Conservation (phyloP, 305 asterid species). For the Fraxinus greggii region DNA sequence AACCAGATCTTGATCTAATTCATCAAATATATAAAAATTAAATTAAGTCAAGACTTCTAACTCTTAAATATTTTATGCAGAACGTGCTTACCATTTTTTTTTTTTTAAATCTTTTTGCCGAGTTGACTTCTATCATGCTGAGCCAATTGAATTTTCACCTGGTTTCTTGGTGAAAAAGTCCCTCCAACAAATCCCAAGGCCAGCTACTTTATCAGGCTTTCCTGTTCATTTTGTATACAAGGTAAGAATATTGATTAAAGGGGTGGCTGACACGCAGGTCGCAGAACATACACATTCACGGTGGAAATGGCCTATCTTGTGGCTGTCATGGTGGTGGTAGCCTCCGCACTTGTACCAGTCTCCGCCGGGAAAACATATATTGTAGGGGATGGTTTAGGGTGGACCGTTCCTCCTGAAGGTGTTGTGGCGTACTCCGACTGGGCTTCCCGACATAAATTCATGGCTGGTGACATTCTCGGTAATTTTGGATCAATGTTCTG, state of each 20-base stretch:
- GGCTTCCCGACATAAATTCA: slow-evolving; percentile 6
- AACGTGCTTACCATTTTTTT: background rate
- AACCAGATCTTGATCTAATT: background rate
- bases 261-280: background rate
- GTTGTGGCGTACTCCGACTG: background rate
- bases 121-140: background rate
- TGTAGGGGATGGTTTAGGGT: slow-evolving; percentile 3
- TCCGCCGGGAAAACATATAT: background rate
- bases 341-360: background rate
- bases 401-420: background rate
- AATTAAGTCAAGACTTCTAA: background rate
- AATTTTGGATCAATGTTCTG: background rate
- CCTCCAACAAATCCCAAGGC: background rate
- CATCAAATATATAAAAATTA: background rate
- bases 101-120: background rate
- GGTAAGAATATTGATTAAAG: background rate
- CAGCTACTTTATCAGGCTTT: background rate
- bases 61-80: background rate
- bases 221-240: background rate
- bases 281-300: background rate
- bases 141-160: background rate
- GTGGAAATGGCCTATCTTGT: background rate
- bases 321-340: background rate
- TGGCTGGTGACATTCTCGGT: slow-evolving; percentile 1
- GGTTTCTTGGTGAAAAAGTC: background rate